Base-by-base conservation (phyloP, 2,329 filamentous ascomycete species). In the Colletotrichum spaethianum region DNA sequence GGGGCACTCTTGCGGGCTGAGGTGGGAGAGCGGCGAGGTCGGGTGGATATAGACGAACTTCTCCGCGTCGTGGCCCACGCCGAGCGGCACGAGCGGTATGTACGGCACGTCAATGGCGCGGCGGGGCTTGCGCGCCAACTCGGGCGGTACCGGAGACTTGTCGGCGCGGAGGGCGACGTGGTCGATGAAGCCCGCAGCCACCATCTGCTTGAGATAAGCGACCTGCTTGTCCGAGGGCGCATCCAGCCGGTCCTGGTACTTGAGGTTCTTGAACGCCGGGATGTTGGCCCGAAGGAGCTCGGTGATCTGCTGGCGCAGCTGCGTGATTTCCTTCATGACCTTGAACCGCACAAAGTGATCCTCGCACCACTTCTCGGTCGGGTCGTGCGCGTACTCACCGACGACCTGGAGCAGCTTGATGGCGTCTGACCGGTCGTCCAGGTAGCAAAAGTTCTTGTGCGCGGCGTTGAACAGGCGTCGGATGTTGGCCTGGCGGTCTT, bases 31-130 rank as follows among this genome's bases (percentile, higher is more conserved):
- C 3, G 94, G 87, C 1, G 95, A 98, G 0, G 93, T 90, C 0
- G 96, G 95, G 80, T 98, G 96, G 55, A 98, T 90, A 79, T 93
- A 98, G 2, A 98, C 94, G 40, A 92, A 91, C 67, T 88, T 88
- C 64, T 93, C 91, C 38, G 87, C 78, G 61, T 86, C 82, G 70
- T 79, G 78, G 16, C 79, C 78, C 1, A 81, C 79, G 26, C 90
- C 80, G 73, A 94, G 86, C 0, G 94, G 92, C 75, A 95, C 90
- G 5, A 99, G 90, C 0, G 96, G 95, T 8, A 97, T 82, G 79
- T 98, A 99, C 0, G 96, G 93, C 3, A 98, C 93, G 76, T 98
- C 95, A 75, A 96, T 97, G 1, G 95, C 93, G n/a, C 95, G 90
- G 62, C 90, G 91, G 0, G 95, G 94, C 73, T 93, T 94, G 23